Conservation (phyloP, 495 filamentous ascomycete genomes). For the Penicillium parvum region DNA sequence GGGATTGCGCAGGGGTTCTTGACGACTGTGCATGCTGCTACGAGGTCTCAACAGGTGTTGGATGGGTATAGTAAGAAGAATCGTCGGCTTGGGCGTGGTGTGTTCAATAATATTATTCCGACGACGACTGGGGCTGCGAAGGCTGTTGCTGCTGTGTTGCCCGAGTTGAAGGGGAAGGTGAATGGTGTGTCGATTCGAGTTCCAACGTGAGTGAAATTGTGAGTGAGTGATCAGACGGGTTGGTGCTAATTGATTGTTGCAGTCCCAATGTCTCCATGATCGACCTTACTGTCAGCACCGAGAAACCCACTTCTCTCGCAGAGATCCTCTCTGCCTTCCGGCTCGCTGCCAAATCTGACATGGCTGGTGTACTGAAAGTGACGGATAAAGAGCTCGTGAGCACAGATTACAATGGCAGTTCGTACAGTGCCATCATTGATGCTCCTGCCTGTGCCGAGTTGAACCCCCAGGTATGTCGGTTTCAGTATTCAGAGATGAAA, state of each 20-base stretch:
- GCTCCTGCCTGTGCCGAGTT: slow-evolving; percentile 28
- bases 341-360: slow-evolving; percentile 22
- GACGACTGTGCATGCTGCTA: slow-evolving; percentile 34
- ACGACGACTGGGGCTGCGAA: slow-evolving; percentile 34
- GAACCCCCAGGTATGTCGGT: slow-evolving; percentile 24
- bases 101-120: slow-evolving; percentile 36
- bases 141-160: slow-evolving; percentile 30
- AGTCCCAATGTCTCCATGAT: slow-evolving; percentile 39
- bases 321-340: slow-evolving; percentile 33
- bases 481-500: background rate
- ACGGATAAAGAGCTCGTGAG: slow-evolving; percentile 33
- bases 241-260: background rate
- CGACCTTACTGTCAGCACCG: slow-evolving; percentile 32
- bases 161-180: slow-evolving; percentile 30
- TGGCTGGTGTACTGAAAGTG: slow-evolving; percentile 29
- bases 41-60: slow-evolving; percentile 34
- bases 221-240: background rate
- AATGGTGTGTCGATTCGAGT: slow-evolving; percentile 35
- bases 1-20: slow-evolving; percentile 31
- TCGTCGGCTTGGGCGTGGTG: slow-evolving; percentile 28
- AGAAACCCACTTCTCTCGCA: slow-evolving; percentile 26
- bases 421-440: slow-evolving; percentile 31
- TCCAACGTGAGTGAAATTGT: slow-evolving; percentile 25
- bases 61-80: slow-evolving; percentile 40
- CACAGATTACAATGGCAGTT: slow-evolving; percentile 29